Evolutionary conservation across 176 grass and related monocot species (phyloP), one percentile per base, ranked within the genome.

Genomic region (Leersia perrieri): DNA sequence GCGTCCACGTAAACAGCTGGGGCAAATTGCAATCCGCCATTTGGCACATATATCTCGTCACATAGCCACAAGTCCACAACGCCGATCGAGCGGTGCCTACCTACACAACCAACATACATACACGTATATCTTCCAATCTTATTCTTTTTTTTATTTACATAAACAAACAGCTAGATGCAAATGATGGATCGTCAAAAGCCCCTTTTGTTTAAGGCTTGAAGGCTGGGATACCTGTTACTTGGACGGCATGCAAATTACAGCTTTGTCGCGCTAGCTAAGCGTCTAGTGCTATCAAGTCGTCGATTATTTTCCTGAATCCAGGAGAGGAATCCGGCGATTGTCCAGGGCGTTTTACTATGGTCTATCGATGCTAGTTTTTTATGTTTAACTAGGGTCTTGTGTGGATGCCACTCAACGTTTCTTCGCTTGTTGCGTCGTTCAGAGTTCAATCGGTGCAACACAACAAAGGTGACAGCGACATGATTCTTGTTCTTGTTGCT

Each of bases 341-440:
- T 41, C 39, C 44, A 35, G 60, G 80, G 4, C 53, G 5, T 39
- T 53, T 53, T 53, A 53, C 18, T 8, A 58, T 25, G 53, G n/a
- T 45, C 42, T 45, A 45, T 4, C 3, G 13, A 49, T 49, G 45
- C 45, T 18, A 49, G 22, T 22, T 15, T 36, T 34, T n/a, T n/a
- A n/a, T n/a, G n/a, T n/a, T n/a, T n/a, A n/a, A 60, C 22, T 39
- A 44, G 60, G 30, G 1, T 44, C 22, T 32, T 68, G 68, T 62
- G 87, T 77, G 88, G 73, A 82, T 73, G 22, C 11, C 57, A 89
- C 88, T 81, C 82, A 25, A 85, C 74, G 70, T 4, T 31, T 20
- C 7, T 3, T 1, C 16, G n/a, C n/a, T 20, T 61, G 9, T 26
- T 69, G 57, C 40, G 66, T 36, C 60, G 41, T 70, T 51, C 65